phyloP scores from a whole-genome alignment of 495 filamentous ascomycete species.

The Parachaetomium inaequale region DNA sequence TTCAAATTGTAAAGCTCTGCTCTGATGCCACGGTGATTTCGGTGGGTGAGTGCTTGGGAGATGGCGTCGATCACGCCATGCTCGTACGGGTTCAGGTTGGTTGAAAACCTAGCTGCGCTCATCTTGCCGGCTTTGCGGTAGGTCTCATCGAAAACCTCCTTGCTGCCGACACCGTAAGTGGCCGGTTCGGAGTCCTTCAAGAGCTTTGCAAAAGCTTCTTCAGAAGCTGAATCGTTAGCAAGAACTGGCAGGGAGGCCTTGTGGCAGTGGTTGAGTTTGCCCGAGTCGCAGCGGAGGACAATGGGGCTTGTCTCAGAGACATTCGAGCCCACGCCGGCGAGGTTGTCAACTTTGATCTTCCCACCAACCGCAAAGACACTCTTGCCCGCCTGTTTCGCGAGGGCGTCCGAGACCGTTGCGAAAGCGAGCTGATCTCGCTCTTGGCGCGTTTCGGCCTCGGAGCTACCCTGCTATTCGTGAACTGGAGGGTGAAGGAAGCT shows the following conservation, averaged over 20 bases:
- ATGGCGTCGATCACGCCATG: constrained; percentile 51
- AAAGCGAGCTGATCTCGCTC: not conserved
- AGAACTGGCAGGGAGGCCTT: not conserved
- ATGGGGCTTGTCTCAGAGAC: not conserved
- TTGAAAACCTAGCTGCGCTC: constrained; percentile 41
- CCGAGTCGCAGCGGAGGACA: not conserved
- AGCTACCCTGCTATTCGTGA: not conserved
- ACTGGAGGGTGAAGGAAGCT: too few relatives aligned
- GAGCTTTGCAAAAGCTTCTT: constrained; percentile 13
- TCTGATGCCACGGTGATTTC: constrained; percentile 24
- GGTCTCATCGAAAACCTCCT: constrained; percentile 46
- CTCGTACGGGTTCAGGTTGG: constrained; percentile 51
- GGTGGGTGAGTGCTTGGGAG: constrained; percentile 38
- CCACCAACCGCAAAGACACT: not conserved
- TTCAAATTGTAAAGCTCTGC: constrained; percentile 59
- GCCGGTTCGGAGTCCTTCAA: constrained; percentile 43
- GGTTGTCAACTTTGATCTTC: not conserved
- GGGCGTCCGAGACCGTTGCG: not conserved
- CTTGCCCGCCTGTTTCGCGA: not conserved
- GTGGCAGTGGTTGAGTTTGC: not conserved
- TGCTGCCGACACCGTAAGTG: constrained; percentile 44
- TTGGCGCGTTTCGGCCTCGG: not conserved
- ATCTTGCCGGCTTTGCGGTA: constrained; percentile 53
- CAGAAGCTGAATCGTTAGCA: not conserved
- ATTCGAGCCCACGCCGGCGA: not conserved